Base-by-base conservation (phyloP, 1,139 yeast species). In the Diutina siamensis region DNA sequence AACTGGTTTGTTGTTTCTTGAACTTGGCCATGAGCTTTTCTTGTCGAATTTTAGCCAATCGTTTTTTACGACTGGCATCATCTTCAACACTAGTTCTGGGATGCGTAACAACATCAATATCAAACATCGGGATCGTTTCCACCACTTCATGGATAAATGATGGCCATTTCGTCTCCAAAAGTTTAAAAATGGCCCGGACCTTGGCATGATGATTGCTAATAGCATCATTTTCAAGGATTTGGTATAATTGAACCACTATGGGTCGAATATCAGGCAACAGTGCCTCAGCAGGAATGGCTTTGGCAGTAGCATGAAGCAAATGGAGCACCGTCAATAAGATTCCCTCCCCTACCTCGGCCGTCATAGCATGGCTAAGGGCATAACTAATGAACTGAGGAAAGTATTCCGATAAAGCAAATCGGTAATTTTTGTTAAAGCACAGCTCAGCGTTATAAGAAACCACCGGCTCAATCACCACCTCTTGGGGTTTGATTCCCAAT, bases 1-100 rank as follows among this genome's bases (percentile, higher is more conserved):
- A 89, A 61, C 70, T 72, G 15, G 74, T 65, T 56, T 88, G 97
- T 54, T 87, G 95, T 52, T 76, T 78, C 49, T 80, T 80, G 61
- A 92, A 78, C 52, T 83, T 87, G 1, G 80, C 87, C 74, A 89
- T 62, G 42, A 89, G 71, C 55, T 79, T 83, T 8, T 74, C 76
- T 55, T 82, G 86, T 52, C 94, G 75, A 48, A 76, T 81, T 54
- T 78, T 74, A 0, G 96, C 97, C 27, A 77, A 55, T 45, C 79
- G 67, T 61, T 79, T 84, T 59, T 80, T 83, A 35, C 74, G 71
- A 45, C 77, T 86, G 35, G 68, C 60, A 35, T 72, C 83, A 19
- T 71, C 64, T 47, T 71, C 72, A 9, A 59, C 51, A 12, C 20
- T 15, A 20, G 8, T 7, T 5, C 17, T 13, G 34, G 5, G 5